Percentiles rank a stretch among this genome's conserved stretches.
These are phyloP conservation scores for Meredithiella fracta DNA, from an alignment of 2,329 filamentous ascomycete genomes.

Conservation along the genomic window DNA sequence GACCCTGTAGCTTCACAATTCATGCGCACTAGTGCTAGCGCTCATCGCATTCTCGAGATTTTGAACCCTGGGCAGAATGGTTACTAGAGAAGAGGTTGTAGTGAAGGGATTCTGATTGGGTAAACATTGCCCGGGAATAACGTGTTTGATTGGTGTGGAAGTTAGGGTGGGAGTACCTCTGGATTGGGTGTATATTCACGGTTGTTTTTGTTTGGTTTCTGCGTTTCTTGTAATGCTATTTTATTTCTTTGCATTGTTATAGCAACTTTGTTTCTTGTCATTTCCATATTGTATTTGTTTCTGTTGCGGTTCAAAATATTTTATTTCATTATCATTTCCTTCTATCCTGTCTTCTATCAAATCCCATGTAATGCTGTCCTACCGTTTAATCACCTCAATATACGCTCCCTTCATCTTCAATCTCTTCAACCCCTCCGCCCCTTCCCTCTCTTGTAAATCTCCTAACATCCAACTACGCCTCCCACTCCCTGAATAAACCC, in stretches of 20 bases:
- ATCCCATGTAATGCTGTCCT: not conserved
- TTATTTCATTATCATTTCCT: too few species aligned
- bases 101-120: not conserved
- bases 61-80: not conserved
- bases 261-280: not conserved
- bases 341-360: not conserved
- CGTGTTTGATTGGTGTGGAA: too few species aligned
- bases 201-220: not conserved
- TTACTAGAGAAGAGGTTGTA: not conserved
- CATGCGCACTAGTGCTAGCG: constrained; percentile 26
- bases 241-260: not conserved
- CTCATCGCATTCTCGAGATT: constrained; percentile 21
- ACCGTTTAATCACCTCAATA: constrained; percentile 1
- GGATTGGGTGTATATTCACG: not conserved
- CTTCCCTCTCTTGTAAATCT: not conserved
- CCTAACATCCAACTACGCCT: not conserved
- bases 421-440: not conserved
- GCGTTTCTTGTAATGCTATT: not conserved
- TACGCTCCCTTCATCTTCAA: not conserved
- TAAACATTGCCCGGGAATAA: not conserved
- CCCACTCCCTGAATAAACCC: not conserved
- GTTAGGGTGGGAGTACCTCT: not conserved
- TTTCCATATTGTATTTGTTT: not conserved
- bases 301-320: too few species aligned
- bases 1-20: constrained; percentile 32